Base-by-base conservation (phyloP, 2,329 filamentous ascomycete species). In the Cladophialophora chaetospira region DNA sequence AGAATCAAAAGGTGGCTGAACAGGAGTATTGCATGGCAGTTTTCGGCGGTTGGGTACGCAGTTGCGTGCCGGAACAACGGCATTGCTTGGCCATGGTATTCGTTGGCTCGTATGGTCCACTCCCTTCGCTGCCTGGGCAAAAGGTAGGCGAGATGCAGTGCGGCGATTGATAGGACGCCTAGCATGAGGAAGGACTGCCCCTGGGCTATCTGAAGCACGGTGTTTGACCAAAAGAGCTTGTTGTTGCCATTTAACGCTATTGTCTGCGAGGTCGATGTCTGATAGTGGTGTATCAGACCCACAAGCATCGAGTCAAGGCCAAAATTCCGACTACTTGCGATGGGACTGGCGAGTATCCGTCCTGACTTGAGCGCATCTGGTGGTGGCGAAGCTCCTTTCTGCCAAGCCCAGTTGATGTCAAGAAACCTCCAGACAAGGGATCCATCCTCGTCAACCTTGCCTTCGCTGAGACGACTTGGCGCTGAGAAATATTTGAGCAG, bases 81-180 rank as follows among this genome's bases (percentile, higher is more conserved):
- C 68, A 73, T 11, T 62, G 71, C 58, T 44, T 68, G 5, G 61
- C 65, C 53, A 47, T 66, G 60, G 51, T 64, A 64, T 15, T 44
- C 11, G 45, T 49, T 54, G 38, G 65, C 55, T 28, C 54, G 53
- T 25, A 67, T 40, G 15, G 62, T 57, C 31, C 64, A 64, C 17
- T 54, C 50, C 5, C 57, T 40, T 8, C 53, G 51, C 21, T 63
- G 49, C 3, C 42, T 4, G 2, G 62, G 66, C 5, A 69, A 53
- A n/a, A 68, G 54, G 25, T 56, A 25, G 17, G 53, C 53, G 11
- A 51, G 26, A 40, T 56, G 46, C n/a, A 56, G 47, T 6, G 33
- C 13, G 4, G 53, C 28, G 38, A 56, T 25, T 15, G 53, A 46
- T 0, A 56, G 53, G 11, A 56, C 23, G 9, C 15, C 53, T 11